These are phyloP conservation scores for Bathelium albidoporum DNA, from an alignment of 495 filamentous ascomycete species.

Conservation along the genomic window DNA sequence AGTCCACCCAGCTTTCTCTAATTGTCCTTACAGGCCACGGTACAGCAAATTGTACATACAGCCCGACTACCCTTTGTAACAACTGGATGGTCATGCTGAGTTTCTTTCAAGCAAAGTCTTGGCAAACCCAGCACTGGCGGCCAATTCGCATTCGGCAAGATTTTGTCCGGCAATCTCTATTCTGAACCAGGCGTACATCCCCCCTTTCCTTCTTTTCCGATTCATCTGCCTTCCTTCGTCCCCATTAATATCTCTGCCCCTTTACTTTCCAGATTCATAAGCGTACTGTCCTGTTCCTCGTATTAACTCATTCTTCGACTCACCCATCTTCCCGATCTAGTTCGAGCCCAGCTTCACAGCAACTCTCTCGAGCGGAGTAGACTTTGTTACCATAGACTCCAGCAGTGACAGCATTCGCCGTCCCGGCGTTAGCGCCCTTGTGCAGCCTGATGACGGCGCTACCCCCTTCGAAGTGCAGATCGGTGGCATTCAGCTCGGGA, in stretches of 20 bases:
- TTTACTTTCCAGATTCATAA: no score
- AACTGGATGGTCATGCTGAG: neutral
- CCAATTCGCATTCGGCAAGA: constrained; percentile 4
- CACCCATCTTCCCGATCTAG: neutral
- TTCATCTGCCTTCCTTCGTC: neutral
- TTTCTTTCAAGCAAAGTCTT: neutral
- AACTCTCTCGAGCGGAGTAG: neutral
- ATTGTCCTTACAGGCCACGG: neutral
- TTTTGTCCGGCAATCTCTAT: constrained; percentile 8
- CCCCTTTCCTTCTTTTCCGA: neutral
- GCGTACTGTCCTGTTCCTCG: neutral
- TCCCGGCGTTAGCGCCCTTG: constrained; percentile 3
- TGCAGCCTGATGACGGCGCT: constrained; percentile 8
- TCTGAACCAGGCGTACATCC: constrained; percentile 9
- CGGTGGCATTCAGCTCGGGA: constrained; percentile 6
- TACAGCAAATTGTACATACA: neutral
- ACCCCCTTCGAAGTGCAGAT: constrained; percentile 10
- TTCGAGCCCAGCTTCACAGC: constrained; percentile 11
- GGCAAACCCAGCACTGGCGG: neutral
- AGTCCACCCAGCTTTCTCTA: neutral
- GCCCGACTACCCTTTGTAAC: neutral
- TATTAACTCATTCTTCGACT: neutral
- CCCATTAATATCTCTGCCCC: neutral
- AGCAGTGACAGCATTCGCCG: neutral
- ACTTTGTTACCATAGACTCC: constrained; percentile 9